phyloP scores from a whole-genome alignment of 2,329 filamentous ascomycete genomes.

The Trichothecium sympodiale region DNA sequence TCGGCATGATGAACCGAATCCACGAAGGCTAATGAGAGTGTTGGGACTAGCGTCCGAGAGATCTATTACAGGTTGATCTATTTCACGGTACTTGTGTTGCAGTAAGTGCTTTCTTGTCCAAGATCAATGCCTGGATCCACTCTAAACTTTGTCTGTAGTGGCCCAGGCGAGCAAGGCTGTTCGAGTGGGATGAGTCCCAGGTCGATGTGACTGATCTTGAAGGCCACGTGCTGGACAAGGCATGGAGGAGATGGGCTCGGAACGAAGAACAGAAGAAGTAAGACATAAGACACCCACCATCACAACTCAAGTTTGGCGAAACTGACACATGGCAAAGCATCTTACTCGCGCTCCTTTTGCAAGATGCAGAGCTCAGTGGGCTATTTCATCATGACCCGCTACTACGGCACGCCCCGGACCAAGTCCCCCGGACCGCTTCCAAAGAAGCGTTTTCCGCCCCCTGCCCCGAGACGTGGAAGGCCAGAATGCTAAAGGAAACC shows the following conservation, averaged over 20 bases:
- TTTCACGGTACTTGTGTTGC: slow-evolving; percentile 1
- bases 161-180: slow-evolving; percentile 3
- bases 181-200: neutral
- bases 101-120: neutral
- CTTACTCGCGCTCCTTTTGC: slow-evolving; percentile 2
- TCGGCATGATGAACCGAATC: neutral
- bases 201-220: neutral
- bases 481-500: slow-evolving; percentile 1
- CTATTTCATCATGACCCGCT: slow-evolving; percentile 3
- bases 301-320: too few species aligned
- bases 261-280: slow-evolving; percentile 1
- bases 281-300: too few species aligned
- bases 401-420: neutral
- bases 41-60: neutral
- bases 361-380: slow-evolving; percentile 1
- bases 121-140: too few species aligned
- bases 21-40: neutral
- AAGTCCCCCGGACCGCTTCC: slow-evolving; percentile 1
- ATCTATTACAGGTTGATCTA: slow-evolving; percentile 2
- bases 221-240: neutral
- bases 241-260: slow-evolving; percentile 2
- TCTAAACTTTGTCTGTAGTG: too few species aligned
- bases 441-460: slow-evolving; percentile 1
- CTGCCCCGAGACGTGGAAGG: neutral
- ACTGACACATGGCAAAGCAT: too few species aligned